Evolutionary conservation across 805 yeast genomes (phyloP).

Genomic region (Hanseniaspora opuntiae): DNA sequence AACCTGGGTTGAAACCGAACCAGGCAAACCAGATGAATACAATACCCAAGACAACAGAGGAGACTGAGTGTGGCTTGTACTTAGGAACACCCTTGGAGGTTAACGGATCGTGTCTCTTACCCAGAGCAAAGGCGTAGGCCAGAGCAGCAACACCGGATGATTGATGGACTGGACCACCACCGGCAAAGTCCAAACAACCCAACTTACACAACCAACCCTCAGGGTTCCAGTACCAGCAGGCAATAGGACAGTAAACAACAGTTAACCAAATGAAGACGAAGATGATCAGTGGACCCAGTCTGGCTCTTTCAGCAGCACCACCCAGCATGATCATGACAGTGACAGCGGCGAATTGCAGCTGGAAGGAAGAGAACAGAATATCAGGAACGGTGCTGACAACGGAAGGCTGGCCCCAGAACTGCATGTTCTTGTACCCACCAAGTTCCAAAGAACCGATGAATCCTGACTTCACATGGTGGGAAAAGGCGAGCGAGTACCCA

Average conservation of each 20-base stretch:
- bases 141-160: conserved; percentile 89
- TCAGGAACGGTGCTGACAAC: conserved; percentile 67
- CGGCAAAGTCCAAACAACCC: conserved; percentile 91
- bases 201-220: conserved; percentile 76
- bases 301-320: conserved; percentile 95
- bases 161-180: conserved; percentile 97
- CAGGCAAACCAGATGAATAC: conserved; percentile 96
- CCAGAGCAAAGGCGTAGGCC: conserved; percentile 81
- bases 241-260: conserved; percentile 87
- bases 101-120: conserved; percentile 74
- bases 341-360: conserved; percentile 91
- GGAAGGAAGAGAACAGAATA: conserved; percentile 77
- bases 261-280: conserved; percentile 90
- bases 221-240: conserved; percentile 95
- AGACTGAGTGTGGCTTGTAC: conserved; percentile 86
- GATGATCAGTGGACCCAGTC: conserved; percentile 92
- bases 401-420: conserved; percentile 54
- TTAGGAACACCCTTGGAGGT: conserved; percentile 61
- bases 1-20: conserved; percentile 98
- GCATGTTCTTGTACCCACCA: conserved; percentile 66
- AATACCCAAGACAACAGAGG: conserved; percentile 83
- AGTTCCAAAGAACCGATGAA: conserved; percentile 73
- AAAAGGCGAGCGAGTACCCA: conserved; percentile 87
- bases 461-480: conserved; percentile 46
- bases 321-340: conserved; percentile 92